Conservation (phyloP, 129 eudicot genomes). For the Arctium minus region DNA sequence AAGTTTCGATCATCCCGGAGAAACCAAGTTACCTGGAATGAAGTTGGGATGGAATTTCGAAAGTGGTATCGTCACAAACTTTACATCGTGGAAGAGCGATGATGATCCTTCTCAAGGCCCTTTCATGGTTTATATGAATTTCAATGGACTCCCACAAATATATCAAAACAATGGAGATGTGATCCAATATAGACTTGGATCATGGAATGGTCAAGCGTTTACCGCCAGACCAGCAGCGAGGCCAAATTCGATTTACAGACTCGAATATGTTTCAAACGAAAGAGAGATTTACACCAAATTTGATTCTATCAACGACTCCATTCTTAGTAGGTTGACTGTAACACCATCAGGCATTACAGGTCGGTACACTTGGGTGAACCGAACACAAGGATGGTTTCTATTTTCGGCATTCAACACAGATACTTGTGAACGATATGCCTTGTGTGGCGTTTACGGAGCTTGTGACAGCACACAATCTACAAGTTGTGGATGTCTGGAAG, state of each 20-base stretch:
- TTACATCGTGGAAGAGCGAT: conserved; percentile 24
- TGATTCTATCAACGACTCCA: not conserved
- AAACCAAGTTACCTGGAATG: conserved; percentile 30
- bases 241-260: not conserved
- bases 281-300: conserved; percentile 7
- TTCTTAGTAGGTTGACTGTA: conserved; percentile 10
- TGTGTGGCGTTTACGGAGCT: conserved; percentile 14
- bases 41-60: conserved; percentile 17
- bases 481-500: conserved; percentile 21
- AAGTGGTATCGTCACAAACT: not conserved
- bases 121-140: not conserved
- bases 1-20: conserved; percentile 28
- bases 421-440: conserved; percentile 10
- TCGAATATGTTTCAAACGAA: not conserved
- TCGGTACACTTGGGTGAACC: not conserved
- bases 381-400: conserved; percentile 11
- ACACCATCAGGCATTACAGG: not conserved
- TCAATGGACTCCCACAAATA: conserved; percentile 23
- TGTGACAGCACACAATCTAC: conserved; percentile 9
- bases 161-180: not conserved
- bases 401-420: not conserved
- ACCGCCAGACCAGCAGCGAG: not conserved
- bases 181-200: conserved; percentile 16
- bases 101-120: conserved; percentile 29
- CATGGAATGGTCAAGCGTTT: conserved; percentile 39